Evolutionary conservation across 1,139 yeast genomes (phyloP), one percentile per base, ranked within the genome.

Genomic region (Chernovozyma aurita): DNA sequence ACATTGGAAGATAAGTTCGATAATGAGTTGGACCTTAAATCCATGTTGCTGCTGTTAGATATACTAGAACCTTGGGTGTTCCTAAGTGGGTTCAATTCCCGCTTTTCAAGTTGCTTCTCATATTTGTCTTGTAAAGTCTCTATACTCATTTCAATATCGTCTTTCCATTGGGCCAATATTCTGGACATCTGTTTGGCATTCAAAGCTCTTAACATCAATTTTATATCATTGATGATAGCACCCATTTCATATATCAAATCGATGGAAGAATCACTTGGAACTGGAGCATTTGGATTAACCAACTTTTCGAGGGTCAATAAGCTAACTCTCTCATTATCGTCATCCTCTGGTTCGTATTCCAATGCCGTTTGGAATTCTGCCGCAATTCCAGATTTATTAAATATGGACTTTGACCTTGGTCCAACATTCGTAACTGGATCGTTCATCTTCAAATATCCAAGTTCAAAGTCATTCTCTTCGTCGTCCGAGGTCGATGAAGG

Each of bases 241-340:
- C 81, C 78, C 2, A 74, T 62, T 45, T 82, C 85, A 47, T 74
- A 75, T 28, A 82, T 72, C 34, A 77, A 53, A 41, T 79, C 82
- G 31, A 83, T 65, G 6, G 77, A 64, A 30, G 62, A 58, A 42
- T 77, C 79, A 11, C 72, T 63, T 2, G 87, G 80, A 7, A 74
- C 60, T 4, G 74, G 68, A 0, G 80, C 63, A 34, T 65, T 60
- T 3, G 80, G 75, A 0, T 79, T 65, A 0, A 78, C 76, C 39
- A 78, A 53, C 37, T 67, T 70, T 42, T 76, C 84, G 38, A 78
- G 53, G 1, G 80, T 75, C 9, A 57, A 39, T 2, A 43, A 24
- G 48, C 58, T 33, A 37, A 50, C 35, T 34, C 49, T 39, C 16
- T 46, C 52, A 24, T 42, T 44, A 14, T 43, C 47, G 9, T 43